phyloP scores from a whole-genome alignment of 176 grass and related monocot genomes.

The Saccharum officinarum region DNA sequence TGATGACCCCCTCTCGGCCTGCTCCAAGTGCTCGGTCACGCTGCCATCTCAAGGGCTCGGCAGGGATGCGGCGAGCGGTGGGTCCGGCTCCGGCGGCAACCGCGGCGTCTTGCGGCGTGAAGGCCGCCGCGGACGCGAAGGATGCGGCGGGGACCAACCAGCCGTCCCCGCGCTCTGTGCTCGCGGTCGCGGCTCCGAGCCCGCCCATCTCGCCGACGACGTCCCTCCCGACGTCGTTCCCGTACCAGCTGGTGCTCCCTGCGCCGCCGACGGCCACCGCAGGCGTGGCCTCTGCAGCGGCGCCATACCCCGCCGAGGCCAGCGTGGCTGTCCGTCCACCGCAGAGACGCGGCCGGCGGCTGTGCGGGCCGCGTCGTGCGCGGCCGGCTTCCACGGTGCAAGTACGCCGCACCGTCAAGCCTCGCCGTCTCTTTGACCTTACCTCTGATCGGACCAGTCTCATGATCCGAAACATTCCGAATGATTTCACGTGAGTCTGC shows the following conservation, averaged over 20 bases:
- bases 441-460: not conserved
- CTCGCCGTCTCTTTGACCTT: not conserved
- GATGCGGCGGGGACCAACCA: not conserved
- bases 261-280: not conserved
- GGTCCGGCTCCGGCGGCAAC: too few relatives aligned
- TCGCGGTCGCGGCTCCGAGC: not conserved
- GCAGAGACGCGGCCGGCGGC: not conserved
- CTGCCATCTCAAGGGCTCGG: rapidly evolving
- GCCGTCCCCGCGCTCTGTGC: constrained; percentile 30
- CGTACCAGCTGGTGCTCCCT: not conserved
- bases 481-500: constrained; percentile 39
- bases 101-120: not conserved
- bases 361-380: not conserved
- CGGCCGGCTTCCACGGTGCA: not conserved
- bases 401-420: rapidly evolving
- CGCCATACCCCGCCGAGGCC: not conserved
- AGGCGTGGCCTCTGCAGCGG: rapidly evolving
- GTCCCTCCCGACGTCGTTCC: not conserved
- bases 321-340: not conserved
- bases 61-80: not conserved
- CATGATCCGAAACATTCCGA: constrained; percentile 68
- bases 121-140: not conserved
- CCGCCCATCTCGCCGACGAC: not conserved
- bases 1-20: not conserved
- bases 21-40: too few relatives aligned